These are phyloP conservation scores for Acaromyces ingoldii DNA, from an alignment of 1,284 basidiomycete species.

Conservation along the genomic window DNA sequence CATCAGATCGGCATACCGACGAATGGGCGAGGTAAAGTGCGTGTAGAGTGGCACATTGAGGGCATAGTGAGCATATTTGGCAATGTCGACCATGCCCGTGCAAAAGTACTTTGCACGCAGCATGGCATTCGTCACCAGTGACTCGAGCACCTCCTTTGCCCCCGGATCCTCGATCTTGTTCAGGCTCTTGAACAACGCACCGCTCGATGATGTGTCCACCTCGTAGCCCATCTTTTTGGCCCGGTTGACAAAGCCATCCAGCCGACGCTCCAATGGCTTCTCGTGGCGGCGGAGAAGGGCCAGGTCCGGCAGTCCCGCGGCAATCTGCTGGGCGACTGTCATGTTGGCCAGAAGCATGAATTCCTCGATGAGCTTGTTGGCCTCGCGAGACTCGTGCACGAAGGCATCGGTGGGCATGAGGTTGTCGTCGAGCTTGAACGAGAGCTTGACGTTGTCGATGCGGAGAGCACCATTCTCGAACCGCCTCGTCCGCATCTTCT, in stretches of 20 bases:
- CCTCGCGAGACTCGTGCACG: constrained; percentile 64
- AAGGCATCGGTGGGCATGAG: constrained; percentile 78
- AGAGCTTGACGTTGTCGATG: constrained; percentile 67
- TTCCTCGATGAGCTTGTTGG: constrained; percentile 84
- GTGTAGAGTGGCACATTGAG: constrained; percentile 89
- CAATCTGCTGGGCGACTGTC: constrained; percentile 84
- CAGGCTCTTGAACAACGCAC: constrained; percentile 78
- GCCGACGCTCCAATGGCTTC: constrained; percentile 72
- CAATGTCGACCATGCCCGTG: constrained; percentile 96
- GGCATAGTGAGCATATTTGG: constrained; percentile 91
- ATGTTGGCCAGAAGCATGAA: constrained; percentile 92
- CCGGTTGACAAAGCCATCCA: constrained; percentile 47
- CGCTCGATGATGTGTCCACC: constrained; percentile 74
- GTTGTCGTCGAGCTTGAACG: constrained; percentile 74
- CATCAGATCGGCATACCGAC: constrained; percentile 78
- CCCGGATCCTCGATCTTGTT: constrained; percentile 58
- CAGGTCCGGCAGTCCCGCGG: constrained; percentile 87
- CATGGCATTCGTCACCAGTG: constrained; percentile 82
- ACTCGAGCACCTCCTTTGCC: constrained; percentile 70
- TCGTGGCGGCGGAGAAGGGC: constrained; percentile 91
- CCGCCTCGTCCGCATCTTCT: constrained; percentile 68
- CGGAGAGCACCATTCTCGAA: constrained; percentile 76
- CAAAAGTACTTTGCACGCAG: constrained; percentile 95
- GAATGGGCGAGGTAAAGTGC: constrained; percentile 70
- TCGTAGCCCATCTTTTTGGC: constrained; percentile 75